phyloP scores from a whole-genome alignment of 202 grass and related monocot species.

The Panicum hallii region DNA sequence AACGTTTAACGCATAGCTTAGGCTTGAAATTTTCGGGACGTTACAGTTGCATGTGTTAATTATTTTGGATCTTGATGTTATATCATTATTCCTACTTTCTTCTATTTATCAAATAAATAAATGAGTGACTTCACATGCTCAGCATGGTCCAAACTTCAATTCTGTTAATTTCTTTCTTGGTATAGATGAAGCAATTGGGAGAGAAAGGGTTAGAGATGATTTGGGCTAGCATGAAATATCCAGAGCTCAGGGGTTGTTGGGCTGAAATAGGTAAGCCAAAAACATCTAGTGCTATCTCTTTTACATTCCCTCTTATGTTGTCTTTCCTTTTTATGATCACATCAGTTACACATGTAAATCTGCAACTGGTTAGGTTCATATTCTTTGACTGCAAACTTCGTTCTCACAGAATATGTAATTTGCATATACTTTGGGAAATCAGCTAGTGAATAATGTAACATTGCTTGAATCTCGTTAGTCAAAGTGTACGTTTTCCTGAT shows the following conservation, averaged over 20 bases:
- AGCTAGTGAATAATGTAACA: conserved; percentile 11
- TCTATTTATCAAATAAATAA: conserved; percentile 30
- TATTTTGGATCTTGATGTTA: conserved; percentile 22
- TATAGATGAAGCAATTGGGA: conserved; percentile 79
- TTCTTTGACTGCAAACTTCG: conserved; percentile 23
- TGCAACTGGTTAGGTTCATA: background rate
- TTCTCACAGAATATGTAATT: background rate
- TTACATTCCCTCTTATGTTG: conserved; percentile 15
- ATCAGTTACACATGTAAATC: conserved; percentile 34
- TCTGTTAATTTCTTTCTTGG: conserved; percentile 19
- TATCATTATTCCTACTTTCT: conserved; percentile 7
- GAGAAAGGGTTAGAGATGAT: conserved; percentile 76
- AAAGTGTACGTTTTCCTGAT: conserved; percentile 26
- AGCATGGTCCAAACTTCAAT: conserved; percentile 26
- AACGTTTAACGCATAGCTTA: no score
- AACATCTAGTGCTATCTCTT: conserved; percentile 39
- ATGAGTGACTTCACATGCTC: background rate
- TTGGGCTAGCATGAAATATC: conserved; percentile 32
- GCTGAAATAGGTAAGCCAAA: conserved; percentile 64
- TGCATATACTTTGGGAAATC: conserved; percentile 11
- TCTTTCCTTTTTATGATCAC: background rate
- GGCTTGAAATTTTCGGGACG: no score
- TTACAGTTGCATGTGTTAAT: conserved; percentile 1
- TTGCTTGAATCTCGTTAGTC: background rate
- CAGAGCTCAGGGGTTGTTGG: conserved; percentile 63